These are phyloP conservation scores for Styphnolobium japonicum DNA, from an alignment of 306 rosid genomes.

Conservation along the genomic window DNA sequence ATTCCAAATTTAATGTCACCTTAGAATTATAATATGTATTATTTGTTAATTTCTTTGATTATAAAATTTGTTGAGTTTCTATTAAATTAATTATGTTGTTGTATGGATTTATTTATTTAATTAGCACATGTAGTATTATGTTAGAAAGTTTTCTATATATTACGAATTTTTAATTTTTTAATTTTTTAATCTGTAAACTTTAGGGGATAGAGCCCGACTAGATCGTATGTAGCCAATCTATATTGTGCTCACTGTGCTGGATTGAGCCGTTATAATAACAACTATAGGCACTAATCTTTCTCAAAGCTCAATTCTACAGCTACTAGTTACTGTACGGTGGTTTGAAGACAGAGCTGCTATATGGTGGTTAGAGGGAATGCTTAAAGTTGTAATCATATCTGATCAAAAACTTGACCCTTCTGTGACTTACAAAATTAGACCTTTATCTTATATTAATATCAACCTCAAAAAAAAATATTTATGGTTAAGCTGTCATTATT, in stretches of 20 bases:
- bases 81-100: neutral
- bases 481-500: slow-evolving; percentile 35
- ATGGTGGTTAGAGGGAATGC: slow-evolving; percentile 1
- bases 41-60: neutral
- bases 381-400: neutral
- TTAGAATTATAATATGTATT: neutral
- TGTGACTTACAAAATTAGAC: neutral
- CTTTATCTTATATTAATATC: slow-evolving; percentile 17
- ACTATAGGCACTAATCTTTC: neutral
- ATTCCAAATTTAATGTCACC: neutral
- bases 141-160: neutral
- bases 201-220: neutral
- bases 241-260: neutral
- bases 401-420: neutral
- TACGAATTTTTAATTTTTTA: neutral
- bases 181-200: neutral
- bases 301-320: neutral
- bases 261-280: neutral
- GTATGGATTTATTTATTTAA: neutral
- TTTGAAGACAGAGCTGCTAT: neutral
- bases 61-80: neutral
- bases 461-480: slow-evolving; percentile 20
- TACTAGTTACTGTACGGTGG: neutral
- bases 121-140: neutral
- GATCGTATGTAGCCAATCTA: neutral